Evolutionary conservation across 169 alveolate species (phyloP).

Genomic region (Perkinsus chesapeaki): DNA sequence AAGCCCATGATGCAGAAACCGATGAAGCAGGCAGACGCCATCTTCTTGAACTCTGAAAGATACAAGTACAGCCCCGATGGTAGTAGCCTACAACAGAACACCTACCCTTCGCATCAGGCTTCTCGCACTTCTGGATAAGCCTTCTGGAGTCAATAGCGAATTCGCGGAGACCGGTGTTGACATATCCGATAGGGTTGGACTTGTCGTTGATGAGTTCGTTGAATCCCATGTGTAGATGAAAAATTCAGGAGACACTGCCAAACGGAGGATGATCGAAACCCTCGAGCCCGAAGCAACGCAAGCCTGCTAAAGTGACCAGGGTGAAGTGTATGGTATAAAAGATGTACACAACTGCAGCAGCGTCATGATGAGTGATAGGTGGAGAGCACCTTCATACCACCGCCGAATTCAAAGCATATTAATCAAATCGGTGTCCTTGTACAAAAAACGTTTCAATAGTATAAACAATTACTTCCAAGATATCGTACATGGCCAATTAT

Average conservation of each 20-base stretch:
- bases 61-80: not conserved
- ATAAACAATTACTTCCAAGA: too few species aligned
- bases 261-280: too few species aligned
- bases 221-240: constrained; percentile 18
- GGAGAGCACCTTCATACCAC: too few species aligned
- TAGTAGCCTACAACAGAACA: not conserved
- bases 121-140: constrained; percentile 57
- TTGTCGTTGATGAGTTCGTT: constrained; percentile 31
- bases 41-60: constrained; percentile 61
- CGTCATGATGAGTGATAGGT: too few species aligned
- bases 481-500: too few species aligned
- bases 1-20: constrained; percentile 84
- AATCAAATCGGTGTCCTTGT: too few species aligned
- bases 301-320: too few species aligned
- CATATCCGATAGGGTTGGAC: constrained; percentile 33
- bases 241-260: not conserved
- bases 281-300: too few species aligned
- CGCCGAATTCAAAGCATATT: too few species aligned
- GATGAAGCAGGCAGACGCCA: constrained; percentile 81
- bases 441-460: too few species aligned
- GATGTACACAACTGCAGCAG: too few species aligned
- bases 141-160: constrained; percentile 58
- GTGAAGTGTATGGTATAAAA: too few species aligned
- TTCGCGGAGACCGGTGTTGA: constrained; percentile 45
- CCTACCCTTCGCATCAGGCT: constrained; percentile 82